Base-by-base conservation (phyloP, 371 early-diverging fungal species). In the Syncephalastrum racemosum region DNA sequence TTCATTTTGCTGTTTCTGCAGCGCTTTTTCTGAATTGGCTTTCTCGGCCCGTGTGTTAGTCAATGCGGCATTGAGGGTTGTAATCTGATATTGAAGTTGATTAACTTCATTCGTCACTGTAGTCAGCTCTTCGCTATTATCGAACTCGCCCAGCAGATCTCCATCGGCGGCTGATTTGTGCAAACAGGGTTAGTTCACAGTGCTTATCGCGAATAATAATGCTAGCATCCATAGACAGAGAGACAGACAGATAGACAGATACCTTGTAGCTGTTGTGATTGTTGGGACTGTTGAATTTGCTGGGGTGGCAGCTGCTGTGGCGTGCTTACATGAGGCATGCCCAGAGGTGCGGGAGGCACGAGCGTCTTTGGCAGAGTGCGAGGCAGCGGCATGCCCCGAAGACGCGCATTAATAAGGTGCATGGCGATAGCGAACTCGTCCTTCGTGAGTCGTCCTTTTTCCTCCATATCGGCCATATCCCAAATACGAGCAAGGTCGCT, bases 341-440 rank as follows among this genome's bases (percentile, higher is more conserved):
- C 49, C 12, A 51, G 54, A 45, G 56, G 59, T 23, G 60, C 60
- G 20, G 77, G 73, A 13, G 78, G 75, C 0, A 79, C 27, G 23
- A 85, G 58, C 8, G 71, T 70, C 5, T 67, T 16, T 5, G 97
- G 95, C 39, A 95, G 66, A 2, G 60, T 58, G 2, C 55, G 57
- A 13, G 97, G 95, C 20, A 97, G 66, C 15, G 78, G 83, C n/a
- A 79, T 73, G 6, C 95, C 95, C 12, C 73, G 74, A 12, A 92
- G 70, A 25, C 89, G 87, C 10, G 81, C 71, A 65, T 90, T 86
- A 45, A 96, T 88, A n/a, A 96, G 68, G 71, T 95, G 90, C 94
- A 97, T 95, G 4, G 96, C 95, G 19, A 94, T 88, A 4, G 94
- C 90, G 70, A 96, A 97, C 68, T 95, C 94, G 61, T 93, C 89